phyloP scores from a whole-genome alignment of 2,329 filamentous ascomycete genomes.

The Graphium sp. region DNA sequence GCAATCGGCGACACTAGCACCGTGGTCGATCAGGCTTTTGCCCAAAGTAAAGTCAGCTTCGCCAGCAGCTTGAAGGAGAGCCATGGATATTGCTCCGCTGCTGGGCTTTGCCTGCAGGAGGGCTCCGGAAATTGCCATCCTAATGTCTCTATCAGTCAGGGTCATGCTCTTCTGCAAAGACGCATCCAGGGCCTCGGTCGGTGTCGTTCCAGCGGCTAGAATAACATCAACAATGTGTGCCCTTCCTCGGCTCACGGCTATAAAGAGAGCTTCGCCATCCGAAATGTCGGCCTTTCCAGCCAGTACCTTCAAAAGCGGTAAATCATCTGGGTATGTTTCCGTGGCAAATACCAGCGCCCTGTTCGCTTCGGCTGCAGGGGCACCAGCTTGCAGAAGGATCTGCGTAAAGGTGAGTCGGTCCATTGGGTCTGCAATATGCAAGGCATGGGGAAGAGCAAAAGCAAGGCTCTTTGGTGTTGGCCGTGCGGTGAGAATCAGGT shows the following conservation, averaged over 20 bases:
- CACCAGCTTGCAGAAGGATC: conserved; percentile 30
- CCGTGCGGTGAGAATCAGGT: conserved; percentile 24
- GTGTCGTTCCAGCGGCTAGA: conserved; percentile 19
- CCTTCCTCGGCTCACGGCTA: conserved; percentile 26
- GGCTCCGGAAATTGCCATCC: conserved; percentile 24
- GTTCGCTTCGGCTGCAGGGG: conserved; percentile 28
- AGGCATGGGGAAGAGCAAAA: conserved; percentile 30
- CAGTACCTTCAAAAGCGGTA: conserved; percentile 27
- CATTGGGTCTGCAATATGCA: conserved; percentile 31
- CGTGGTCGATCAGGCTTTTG: conserved; percentile 30
- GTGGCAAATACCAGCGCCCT: conserved; percentile 34
- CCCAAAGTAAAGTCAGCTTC: conserved; percentile 35
- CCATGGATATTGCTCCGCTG: conserved; percentile 25
- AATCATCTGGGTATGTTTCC: conserved; percentile 25
- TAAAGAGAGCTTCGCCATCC: conserved; percentile 29
- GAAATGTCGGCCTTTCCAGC: conserved; percentile 27
- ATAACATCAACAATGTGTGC: conserved; percentile 28
- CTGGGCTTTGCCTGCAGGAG: conserved; percentile 29
- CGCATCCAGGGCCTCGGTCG: conserved; percentile 23
- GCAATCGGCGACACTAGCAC: conserved; percentile 30
- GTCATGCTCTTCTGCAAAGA: conserved; percentile 15
- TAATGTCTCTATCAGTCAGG: conserved; percentile 18
- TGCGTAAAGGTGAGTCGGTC: conserved; percentile 32
- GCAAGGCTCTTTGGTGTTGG: conserved; percentile 26
- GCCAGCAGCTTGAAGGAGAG: conserved; percentile 30